Evolutionary conservation across 2,329 filamentous ascomycete species (phyloP).

Genomic region (Colletotrichum cordylinicola): DNA sequence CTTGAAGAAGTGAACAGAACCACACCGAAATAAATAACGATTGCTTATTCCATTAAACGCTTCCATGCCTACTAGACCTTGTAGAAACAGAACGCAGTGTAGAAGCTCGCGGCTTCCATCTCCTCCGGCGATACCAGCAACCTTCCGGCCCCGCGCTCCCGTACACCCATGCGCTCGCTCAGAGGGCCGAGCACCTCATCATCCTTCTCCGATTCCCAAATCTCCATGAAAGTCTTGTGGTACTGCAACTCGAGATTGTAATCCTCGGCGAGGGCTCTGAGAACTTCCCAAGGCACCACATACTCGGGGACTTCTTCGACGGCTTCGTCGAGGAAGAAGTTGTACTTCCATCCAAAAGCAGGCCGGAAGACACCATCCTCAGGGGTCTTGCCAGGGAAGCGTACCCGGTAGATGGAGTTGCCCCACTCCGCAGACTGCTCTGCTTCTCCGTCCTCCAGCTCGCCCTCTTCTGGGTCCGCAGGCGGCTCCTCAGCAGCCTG

Average conservation of each 20-base stretch:
- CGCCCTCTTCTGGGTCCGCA: slow-evolving; percentile 46
- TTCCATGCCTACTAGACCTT: slow-evolving; percentile 83
- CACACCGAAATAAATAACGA: too few species aligned
- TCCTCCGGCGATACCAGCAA: slow-evolving; percentile 83
- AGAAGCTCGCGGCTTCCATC: slow-evolving; percentile 91
- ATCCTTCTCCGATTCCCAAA: slow-evolving; percentile 92
- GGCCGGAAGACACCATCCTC: slow-evolving; percentile 90
- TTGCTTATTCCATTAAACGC: too few species aligned
- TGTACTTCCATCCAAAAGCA: slow-evolving; percentile 97
- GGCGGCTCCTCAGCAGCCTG: slow-evolving; percentile 30
- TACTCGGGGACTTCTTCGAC: slow-evolving; percentile 97
- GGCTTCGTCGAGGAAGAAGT: slow-evolving; percentile 93
- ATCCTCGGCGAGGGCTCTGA: slow-evolving; percentile 92
- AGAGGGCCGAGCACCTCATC: slow-evolving; percentile 81
- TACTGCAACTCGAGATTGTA: slow-evolving; percentile 97
- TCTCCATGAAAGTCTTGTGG: slow-evolving; percentile 86
- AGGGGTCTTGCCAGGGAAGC: slow-evolving; percentile 84
- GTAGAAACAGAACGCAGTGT: slow-evolving; percentile 96
- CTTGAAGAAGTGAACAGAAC: too few species aligned
- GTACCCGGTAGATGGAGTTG: slow-evolving; percentile 89
- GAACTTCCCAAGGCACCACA: slow-evolving; percentile 97
- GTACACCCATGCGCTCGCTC: slow-evolving; percentile 95
- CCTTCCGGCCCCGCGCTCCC: slow-evolving; percentile 69
- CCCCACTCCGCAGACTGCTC: slow-evolving; percentile 82
- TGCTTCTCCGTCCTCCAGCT: slow-evolving; percentile 65